Evolutionary conservation across 2,329 filamentous ascomycete genomes (phyloP).

Genomic region (Xylariaceae sp.): DNA sequence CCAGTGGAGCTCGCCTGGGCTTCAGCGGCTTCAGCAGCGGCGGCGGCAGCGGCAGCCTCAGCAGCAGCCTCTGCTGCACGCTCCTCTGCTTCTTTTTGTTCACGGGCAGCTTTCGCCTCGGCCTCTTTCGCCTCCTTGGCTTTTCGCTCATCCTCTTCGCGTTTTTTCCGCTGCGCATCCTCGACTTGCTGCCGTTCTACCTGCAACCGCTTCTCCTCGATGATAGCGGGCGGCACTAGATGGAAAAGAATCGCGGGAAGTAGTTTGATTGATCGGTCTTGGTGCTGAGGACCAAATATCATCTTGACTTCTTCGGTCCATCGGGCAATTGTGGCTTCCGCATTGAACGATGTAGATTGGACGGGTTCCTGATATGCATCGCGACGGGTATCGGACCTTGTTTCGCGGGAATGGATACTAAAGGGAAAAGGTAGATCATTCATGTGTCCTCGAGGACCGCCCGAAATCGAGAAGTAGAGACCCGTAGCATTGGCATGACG

Average conservation of each 20-base stretch:
- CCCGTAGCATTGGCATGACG: constrained; percentile 42
- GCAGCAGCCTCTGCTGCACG: constrained; percentile 54
- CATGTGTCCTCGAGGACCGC: constrained; percentile 43
- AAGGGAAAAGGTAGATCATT: constrained; percentile 43
- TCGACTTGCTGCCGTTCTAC: constrained; percentile 49
- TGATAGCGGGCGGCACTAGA: constrained; percentile 78
- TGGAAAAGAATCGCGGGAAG: constrained; percentile 63
- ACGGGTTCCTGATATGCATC: constrained; percentile 55
- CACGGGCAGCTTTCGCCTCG: constrained; percentile 58
- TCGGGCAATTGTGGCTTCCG: constrained; percentile 65
- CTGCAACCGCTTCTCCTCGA: constrained; percentile 65
- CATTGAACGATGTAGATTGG: constrained; percentile 70
- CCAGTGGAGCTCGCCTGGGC: constrained; percentile 44
- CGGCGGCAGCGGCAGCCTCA: constrained; percentile 35
- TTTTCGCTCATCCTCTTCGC: constrained; percentile 59
- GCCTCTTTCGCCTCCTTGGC: constrained; percentile 66
- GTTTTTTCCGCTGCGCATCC: constrained; percentile 57
- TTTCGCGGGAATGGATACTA: constrained; percentile 34
- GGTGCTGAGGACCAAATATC: constrained; percentile 64
- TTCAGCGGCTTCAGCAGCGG: constrained; percentile 40
- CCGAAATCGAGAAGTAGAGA: constrained; percentile 56
- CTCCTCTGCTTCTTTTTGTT: constrained; percentile 67
- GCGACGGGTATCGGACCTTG: constrained; percentile 44
- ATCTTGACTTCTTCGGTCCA: constrained; percentile 90
- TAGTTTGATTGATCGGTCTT: constrained; percentile 65